phyloP scores from a whole-genome alignment of 2,329 filamentous ascomycete genomes.

The Exophiala aquamarina region DNA sequence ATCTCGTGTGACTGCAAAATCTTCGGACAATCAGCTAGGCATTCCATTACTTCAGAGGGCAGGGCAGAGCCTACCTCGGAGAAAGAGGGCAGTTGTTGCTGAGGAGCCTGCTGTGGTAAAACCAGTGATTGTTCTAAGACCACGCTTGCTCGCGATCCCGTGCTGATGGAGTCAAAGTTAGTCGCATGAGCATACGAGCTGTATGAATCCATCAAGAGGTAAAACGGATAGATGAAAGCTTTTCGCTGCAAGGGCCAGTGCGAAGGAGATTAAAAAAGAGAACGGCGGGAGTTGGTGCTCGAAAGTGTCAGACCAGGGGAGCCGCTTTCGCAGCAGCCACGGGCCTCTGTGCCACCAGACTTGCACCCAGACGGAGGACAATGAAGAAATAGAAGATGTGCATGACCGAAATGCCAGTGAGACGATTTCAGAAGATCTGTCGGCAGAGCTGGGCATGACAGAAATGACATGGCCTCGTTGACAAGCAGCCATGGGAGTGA shows the following conservation, averaged over 20 bases:
- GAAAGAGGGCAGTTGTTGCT: too few relatives aligned
- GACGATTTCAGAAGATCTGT: slow-evolving; percentile 16
- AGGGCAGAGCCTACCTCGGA: too few relatives aligned
- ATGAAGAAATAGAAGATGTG: slow-evolving; percentile 14
- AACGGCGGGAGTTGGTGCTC: slow-evolving; percentile 11
- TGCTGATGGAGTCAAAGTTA: slow-evolving; percentile 16
- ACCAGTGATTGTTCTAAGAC: too few relatives aligned
- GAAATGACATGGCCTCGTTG: slow-evolving; percentile 16
- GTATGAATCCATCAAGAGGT: slow-evolving; percentile 21
- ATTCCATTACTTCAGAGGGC: too few relatives aligned
- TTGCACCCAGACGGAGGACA: slow-evolving; percentile 15
- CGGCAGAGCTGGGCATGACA: slow-evolving; percentile 22
- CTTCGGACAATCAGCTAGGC: too few relatives aligned
- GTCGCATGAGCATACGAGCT: slow-evolving; percentile 14
- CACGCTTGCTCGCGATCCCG: background rate
- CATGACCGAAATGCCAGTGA: slow-evolving; percentile 22
- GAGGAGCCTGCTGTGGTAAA: too few relatives aligned
- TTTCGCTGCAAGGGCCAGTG: background rate
- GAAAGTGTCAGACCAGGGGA: slow-evolving; percentile 19
- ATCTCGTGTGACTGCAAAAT: too few relatives aligned
- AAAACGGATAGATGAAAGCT: slow-evolving; percentile 1
- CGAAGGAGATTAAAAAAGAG: slow-evolving; percentile 3
- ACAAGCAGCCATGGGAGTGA: background rate
- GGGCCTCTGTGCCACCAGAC: slow-evolving; percentile 19
- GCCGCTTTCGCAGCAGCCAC: slow-evolving; percentile 18